Evolutionary conservation across 768 basidiomycete species (phyloP).

Genomic region (Butyriboletus loyo): DNA sequence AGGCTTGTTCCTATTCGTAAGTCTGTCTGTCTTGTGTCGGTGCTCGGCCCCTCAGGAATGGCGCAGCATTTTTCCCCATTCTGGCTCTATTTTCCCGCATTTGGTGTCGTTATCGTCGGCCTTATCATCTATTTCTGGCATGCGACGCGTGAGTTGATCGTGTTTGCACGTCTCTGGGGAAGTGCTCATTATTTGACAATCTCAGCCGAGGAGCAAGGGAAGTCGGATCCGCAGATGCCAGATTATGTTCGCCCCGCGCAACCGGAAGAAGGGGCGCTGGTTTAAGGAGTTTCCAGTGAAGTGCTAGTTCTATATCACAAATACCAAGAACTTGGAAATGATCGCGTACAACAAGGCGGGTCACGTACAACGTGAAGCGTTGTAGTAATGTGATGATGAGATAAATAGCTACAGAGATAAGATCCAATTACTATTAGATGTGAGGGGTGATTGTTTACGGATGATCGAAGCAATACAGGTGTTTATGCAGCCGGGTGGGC

Average conservation of each 20-base stretch:
- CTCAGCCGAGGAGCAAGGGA: constrained; percentile 73
- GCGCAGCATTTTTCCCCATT: constrained; percentile 73
- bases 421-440: constrained; percentile 27
- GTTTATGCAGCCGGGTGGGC: constrained; percentile 26
- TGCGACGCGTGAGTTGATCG: constrained; percentile 62
- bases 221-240: constrained; percentile 56
- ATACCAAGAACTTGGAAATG: not conserved
- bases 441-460: constrained; percentile 20
- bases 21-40: constrained; percentile 10
- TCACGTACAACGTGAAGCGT: not conserved
- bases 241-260: constrained; percentile 45
- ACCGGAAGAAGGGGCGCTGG: constrained; percentile 13
- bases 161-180: not conserved
- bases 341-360: not conserved
- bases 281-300: constrained; percentile 5
- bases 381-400: not conserved
- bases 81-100: constrained; percentile 88
- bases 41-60: constrained; percentile 1
- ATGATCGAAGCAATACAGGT: constrained; percentile 11
- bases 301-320: not conserved
- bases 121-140: constrained; percentile 86
- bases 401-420: constrained; percentile 18
- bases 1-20: constrained; percentile 55
- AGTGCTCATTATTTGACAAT: constrained; percentile 7
- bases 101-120: constrained; percentile 64